A percentile compares a stretch with the other conserved stretches of the same genome.
Evolutionary conservation across 2,329 filamentous ascomycete species (phyloP).

Genomic region (Botrytis paeoniae): DNA sequence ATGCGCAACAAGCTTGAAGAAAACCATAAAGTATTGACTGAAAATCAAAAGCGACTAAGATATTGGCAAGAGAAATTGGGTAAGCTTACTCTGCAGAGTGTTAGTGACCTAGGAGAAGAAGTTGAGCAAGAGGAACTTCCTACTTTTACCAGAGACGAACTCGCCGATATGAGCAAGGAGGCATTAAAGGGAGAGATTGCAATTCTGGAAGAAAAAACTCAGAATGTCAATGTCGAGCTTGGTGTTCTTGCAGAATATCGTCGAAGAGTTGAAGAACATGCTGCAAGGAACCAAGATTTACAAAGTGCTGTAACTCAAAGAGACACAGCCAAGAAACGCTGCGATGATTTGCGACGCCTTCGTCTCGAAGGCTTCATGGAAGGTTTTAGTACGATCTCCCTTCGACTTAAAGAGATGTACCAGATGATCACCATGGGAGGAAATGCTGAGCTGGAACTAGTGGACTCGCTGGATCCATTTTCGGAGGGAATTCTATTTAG

Average conservation of each 20-base stretch:
- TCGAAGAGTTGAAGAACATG: slow-evolving; percentile 78
- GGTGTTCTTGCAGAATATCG: slow-evolving; percentile 87
- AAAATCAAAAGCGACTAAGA: slow-evolving; percentile 78
- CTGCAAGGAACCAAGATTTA: slow-evolving; percentile 78
- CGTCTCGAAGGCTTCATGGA: slow-evolving; percentile 98
- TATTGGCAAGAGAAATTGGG: slow-evolving; percentile 90
- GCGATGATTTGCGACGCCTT: slow-evolving; percentile 85
- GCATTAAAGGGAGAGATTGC: slow-evolving; percentile 66
- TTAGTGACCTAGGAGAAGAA: slow-evolving; percentile 66
- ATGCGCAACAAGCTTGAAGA: slow-evolving; percentile 98
- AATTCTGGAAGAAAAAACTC: slow-evolving; percentile 69
- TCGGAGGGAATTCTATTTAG: slow-evolving; percentile 95
- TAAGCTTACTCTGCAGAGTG: slow-evolving; percentile 79
- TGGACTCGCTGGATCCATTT: slow-evolving; percentile 94
- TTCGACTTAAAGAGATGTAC: slow-evolving; percentile 98
- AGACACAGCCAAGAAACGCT: slow-evolving; percentile 85
- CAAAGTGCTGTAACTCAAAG: slow-evolving; percentile 72
- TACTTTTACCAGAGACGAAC: slow-evolving; percentile 70
- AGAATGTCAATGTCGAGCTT: slow-evolving; percentile 84
- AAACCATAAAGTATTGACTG: slow-evolving; percentile 80
- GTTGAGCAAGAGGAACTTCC: slow-evolving; percentile 60
- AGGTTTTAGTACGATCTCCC: slow-evolving; percentile 89
- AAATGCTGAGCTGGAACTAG: slow-evolving; percentile 94
- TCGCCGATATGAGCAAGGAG: slow-evolving; percentile 62
- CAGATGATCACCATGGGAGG: slow-evolving; percentile 99